These are phyloP conservation scores for Stramenopiles sp. DNA, from an alignment of 352 stramenopile genomes.

Conservation along the genomic window DNA sequence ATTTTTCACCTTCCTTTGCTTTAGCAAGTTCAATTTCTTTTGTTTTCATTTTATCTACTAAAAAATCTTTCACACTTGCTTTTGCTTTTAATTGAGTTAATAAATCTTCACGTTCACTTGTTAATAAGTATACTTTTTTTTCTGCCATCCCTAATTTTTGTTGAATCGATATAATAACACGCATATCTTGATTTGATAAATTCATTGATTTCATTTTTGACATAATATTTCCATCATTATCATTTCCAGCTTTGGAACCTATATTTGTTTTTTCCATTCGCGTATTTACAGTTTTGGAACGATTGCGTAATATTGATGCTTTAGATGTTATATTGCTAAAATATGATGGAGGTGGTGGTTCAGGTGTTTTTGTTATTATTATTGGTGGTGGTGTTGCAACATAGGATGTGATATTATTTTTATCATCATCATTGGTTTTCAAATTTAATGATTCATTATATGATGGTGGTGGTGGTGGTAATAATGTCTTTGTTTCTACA, in stretches of 20 bases:
- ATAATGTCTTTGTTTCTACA: background rate
- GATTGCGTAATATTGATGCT: background rate
- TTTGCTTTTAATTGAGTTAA: slow-evolving; percentile 2
- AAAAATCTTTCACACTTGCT: slow-evolving; percentile 1
- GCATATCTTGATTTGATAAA: background rate
- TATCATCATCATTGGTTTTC: too few species aligned
- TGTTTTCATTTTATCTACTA: slow-evolving; percentile 1
- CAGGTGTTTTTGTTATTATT: background rate
- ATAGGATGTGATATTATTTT: too few species aligned
- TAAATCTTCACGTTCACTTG: background rate
- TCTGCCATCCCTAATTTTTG: slow-evolving; percentile 6
- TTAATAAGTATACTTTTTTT: background rate
- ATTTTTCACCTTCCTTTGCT: background rate
- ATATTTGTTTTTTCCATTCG: background rate
- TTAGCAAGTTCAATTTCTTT: background rate
- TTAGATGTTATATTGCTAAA: background rate
- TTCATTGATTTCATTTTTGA: background rate
- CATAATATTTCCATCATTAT: background rate
- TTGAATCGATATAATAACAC: background rate
- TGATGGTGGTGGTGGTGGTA: background rate
- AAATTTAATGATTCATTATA: background rate
- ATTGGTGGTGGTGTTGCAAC: background rate
- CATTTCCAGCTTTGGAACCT: background rate
- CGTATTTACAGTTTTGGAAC: slow-evolving; percentile 4
- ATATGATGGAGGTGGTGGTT: background rate